phyloP scores from a whole-genome alignment of 768 basidiomycete genomes.

The Pisolithus tinctorius region DNA sequence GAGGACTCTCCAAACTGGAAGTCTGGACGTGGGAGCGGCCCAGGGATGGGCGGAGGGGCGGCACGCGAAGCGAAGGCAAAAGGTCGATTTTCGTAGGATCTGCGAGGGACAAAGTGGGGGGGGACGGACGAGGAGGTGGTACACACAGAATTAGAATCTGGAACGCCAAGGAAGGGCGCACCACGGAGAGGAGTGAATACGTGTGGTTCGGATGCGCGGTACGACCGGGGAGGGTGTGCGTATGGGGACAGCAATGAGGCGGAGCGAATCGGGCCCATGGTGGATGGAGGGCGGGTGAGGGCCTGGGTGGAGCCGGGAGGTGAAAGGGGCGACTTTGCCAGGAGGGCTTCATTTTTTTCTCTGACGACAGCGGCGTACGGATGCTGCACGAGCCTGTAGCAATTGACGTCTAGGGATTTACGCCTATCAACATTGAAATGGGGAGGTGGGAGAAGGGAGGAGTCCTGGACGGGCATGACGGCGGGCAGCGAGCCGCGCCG shows the following conservation, averaged over 20 bases:
- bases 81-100: slow-evolving; percentile 39
- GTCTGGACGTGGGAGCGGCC: slow-evolving; percentile 54
- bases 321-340: slow-evolving; percentile 28
- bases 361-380: slow-evolving; percentile 27
- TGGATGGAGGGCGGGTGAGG: slow-evolving; percentile 32
- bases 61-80: slow-evolving; percentile 44
- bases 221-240: slow-evolving; percentile 28
- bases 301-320: slow-evolving; percentile 26
- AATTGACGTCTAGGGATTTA: slow-evolving; percentile 35
- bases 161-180: slow-evolving; percentile 28
- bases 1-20: slow-evolving; percentile 61
- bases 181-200: slow-evolving; percentile 31
- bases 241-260: slow-evolving; percentile 43
- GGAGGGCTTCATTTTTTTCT: slow-evolving; percentile 28
- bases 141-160: slow-evolving; percentile 12
- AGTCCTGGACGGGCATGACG: slow-evolving; percentile 24
- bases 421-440: slow-evolving; percentile 29
- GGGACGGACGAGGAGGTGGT: neutral
- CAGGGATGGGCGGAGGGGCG: slow-evolving; percentile 40
- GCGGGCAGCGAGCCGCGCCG: slow-evolving; percentile 54
- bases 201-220: slow-evolving; percentile 28
- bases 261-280: slow-evolving; percentile 37
- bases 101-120: slow-evolving; percentile 11
- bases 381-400: slow-evolving; percentile 48
- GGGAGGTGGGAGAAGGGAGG: slow-evolving; percentile 26